These are phyloP conservation scores for Nakazawaea wyomingensis DNA, from an alignment of 805 yeast species.

Conservation along the genomic window DNA sequence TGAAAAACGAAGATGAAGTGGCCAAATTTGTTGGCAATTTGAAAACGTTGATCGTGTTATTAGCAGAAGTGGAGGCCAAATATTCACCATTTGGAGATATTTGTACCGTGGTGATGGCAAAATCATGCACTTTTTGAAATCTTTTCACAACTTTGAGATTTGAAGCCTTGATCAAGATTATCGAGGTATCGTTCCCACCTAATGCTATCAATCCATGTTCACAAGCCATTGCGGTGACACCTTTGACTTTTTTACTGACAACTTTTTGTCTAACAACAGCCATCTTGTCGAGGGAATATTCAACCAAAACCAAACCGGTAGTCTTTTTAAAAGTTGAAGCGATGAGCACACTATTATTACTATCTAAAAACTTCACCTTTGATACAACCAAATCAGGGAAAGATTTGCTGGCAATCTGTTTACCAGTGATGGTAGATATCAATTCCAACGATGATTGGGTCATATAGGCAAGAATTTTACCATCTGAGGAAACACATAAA, in stretches of 20 bases:
- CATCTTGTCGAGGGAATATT: conserved; percentile 37
- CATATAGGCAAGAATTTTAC: conserved; percentile 57
- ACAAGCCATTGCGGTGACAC: conserved; percentile 50
- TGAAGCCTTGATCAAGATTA: conserved; percentile 47
- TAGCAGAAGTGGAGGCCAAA: conserved; percentile 72
- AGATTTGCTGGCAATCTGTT: conserved; percentile 20
- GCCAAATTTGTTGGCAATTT: conserved; percentile 50
- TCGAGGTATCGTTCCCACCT: conserved; percentile 63
- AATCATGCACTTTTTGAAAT: conserved; percentile 61
- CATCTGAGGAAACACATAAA: conserved; percentile 61
- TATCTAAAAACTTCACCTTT: conserved; percentile 27
- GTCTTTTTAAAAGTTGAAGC: conserved; percentile 38
- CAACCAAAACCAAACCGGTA: conserved; percentile 35
- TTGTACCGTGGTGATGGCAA: conserved; percentile 70
- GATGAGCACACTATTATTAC: conserved; percentile 32
- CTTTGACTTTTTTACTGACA: conserved; percentile 44
- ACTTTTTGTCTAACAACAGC: conserved; percentile 36
- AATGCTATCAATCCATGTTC: conserved; percentile 41
- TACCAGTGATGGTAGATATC: conserved; percentile 45
- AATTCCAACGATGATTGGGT: conserved; percentile 48
- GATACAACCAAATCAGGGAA: conserved; percentile 23
- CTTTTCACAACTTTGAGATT: conserved; percentile 47
- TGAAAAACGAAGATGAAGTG: conserved; percentile 30
- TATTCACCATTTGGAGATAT: conserved; percentile 65
- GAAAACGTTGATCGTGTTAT: conserved; percentile 63